A percentile compares a stretch with the other conserved stretches of the same genome.
Evolutionary conservation across 352 stramenopile genomes (phyloP).

Genomic region (Blastocystis sp.): DNA sequence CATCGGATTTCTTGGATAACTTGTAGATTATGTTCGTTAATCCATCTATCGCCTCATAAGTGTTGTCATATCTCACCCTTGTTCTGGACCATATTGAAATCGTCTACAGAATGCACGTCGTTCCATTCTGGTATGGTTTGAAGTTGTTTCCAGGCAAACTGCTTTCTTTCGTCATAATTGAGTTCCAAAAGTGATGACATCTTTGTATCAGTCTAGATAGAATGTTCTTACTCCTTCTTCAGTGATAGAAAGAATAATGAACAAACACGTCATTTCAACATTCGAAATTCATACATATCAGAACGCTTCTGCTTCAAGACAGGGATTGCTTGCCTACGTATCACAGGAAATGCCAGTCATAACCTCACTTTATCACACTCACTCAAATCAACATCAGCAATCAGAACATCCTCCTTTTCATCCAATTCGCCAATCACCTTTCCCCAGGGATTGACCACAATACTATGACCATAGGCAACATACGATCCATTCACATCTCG

Average conservation of each 20-base stretch:
- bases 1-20: conserved; percentile 4
- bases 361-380: conserved; percentile 23
- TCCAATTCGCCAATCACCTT: conserved; percentile 39
- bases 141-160: not conserved
- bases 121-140: conserved; percentile 5
- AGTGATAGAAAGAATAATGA: conserved; percentile 1
- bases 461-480: conserved; percentile 59
- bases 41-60: not conserved
- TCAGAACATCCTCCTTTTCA: conserved; percentile 53
- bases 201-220: too few relatives aligned
- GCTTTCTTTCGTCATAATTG: conserved; percentile 27
- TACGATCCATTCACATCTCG: conserved; percentile 73
- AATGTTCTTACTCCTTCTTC: not conserved
- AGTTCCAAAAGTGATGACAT: conserved; percentile 29
- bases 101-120: not conserved
- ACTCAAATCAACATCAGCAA: conserved; percentile 31
- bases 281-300: conserved; percentile 55
- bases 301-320: conserved; percentile 38
- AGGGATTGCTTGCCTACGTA: conserved; percentile 28
- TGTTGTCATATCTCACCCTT: not conserved
- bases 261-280: conserved; percentile 30
- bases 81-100: conserved; percentile 35
- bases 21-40: conserved; percentile 45
- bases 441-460: conserved; percentile 44
- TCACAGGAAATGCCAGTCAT: not conserved